Base-by-base conservation (phyloP, 2,329 filamentous ascomycete genomes). In the Sporothrix sp. region DNA sequence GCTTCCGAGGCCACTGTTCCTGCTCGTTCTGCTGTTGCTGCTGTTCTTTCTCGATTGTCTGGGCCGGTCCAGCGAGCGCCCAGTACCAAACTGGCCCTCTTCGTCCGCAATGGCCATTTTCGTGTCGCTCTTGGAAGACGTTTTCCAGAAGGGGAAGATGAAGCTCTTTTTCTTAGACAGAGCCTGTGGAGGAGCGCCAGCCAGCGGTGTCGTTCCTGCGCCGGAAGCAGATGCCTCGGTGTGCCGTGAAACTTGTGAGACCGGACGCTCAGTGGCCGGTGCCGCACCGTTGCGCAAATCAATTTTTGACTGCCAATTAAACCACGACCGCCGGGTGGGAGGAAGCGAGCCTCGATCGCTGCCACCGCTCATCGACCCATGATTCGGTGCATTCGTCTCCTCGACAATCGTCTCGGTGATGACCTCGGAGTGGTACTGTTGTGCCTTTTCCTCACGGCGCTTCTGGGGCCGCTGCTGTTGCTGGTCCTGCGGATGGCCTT, bases 81-180 rank as follows among this genome's bases (percentile, higher is more conserved):
- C 44, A 3, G 33, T 11, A 27, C 39, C 44, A 21, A 35, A 38
- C 3, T 45, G 25, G 16, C n/a, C 10, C 7, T 20, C 20, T 4
- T 48, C 25, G 72, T 73, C 70, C 52, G 63, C 68, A 50, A 73
- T 64, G 2, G 68, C 71, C 67, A 74, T 69, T 44, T 68, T 65
- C 4, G 65, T 59, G 27, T 71, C 58, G 14, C 62, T 65, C 57
- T 69, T 72, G 23, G 57, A 63, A 45, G 62, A 62, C 42, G 63
- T 68, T 60, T 76, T 78, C 76, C 75, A 81, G 55, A 80, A 80
- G 5, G 72, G 66, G 14, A 79, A 69, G 27, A 66, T 68, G 54
- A 80, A 78, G 8, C 68, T 74, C 65, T 73, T 78, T 64, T 72
- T 79, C 46, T 62, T 63, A 2, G 61, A 52, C 27, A 57, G 56